A percentile compares a stretch with the other conserved stretches of the same genome.
Conservation (phyloP, 345 rosid species). For the Brassica incana region DNA sequence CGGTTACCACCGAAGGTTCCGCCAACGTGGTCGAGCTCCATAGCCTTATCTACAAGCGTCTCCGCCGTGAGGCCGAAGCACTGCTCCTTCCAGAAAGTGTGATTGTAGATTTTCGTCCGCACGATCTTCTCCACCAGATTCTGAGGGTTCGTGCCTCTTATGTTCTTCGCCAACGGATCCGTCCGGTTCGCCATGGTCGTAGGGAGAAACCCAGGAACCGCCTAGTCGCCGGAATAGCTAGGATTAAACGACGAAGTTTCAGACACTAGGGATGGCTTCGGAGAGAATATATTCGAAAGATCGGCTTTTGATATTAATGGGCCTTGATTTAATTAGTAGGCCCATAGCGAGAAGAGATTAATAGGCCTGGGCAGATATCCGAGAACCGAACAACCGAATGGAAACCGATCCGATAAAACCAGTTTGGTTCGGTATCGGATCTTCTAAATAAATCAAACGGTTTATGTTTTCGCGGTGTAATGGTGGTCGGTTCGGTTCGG, state of each 20-base stretch:
- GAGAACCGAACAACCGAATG: neutral
- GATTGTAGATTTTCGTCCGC: constrained; percentile 74
- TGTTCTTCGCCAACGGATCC: constrained; percentile 84
- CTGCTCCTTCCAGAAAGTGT: constrained; percentile 91
- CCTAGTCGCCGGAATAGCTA: neutral
- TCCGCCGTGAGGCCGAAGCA: constrained; percentile 90
- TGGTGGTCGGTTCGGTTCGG: neutral
- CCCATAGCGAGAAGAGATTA: neutral
- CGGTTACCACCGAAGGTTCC: constrained; percentile 85
- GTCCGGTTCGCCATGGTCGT: constrained; percentile 74
- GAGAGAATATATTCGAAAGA: neutral
- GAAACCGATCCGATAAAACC: neutral
- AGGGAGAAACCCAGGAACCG: neutral
- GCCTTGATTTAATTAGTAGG: neutral
- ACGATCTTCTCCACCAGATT: constrained; percentile 84
- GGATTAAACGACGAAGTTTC: neutral
- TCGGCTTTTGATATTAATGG: neutral
- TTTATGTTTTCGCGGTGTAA: neutral
- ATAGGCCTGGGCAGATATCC: neutral
- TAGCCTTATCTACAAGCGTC: constrained; percentile 87
- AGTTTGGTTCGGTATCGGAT: neutral
- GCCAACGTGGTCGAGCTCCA: constrained; percentile 90
- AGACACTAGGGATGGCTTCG: neutral
- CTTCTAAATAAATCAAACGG: neutral
- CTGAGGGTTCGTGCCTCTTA: constrained; percentile 85